Base-by-base conservation (phyloP, 495 filamentous ascomycete genomes). In the Neurospora sp. region DNA sequence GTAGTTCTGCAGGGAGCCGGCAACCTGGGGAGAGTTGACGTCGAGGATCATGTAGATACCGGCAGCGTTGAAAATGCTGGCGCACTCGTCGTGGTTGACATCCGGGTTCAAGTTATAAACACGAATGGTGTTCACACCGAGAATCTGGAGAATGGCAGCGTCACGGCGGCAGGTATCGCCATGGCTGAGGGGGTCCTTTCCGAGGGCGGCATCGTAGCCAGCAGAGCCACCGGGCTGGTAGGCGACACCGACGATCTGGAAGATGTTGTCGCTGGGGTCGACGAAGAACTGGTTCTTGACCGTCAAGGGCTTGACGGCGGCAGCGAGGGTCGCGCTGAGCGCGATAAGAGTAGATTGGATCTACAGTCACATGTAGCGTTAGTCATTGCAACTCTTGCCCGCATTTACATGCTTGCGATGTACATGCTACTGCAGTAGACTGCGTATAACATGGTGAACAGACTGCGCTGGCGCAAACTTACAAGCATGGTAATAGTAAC, bases 141-240 rank as follows among this genome's bases (percentile, higher is more conserved):
- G 85, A 37, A 87, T 81, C 85, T 98, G 95, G 89, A 98, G 93
- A 35, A 98, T 84, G 11, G 94, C 94, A 70, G 96, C 95, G 86
- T 98, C 95, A 70, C 95, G 91, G 76, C 95, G 83, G 85, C 95
- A 98, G 71, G 88, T 85, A 39, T 90, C 87, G 35, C 84, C 85
- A 80, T 97, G 86, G 77, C 88, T 93, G 70, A 98, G 85, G 69
- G 94, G 91, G 81, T 98, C 95, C 59, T 85, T 80, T 14, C 86
- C 85, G 23, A 78, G 74, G 9, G 80, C 83, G 11, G 88, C 86
- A 76, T 90, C 86, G 83, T 96, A 97, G 59, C 89, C 94, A n/a
- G 89, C 86, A 71, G 90, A 88, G 79, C 94, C 95, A 78, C 94
- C 94, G 38, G 95, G 95, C 84, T 98, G 95, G 84, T 97, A 97